Evolutionary conservation across 257 asterid species (phyloP).

Genomic region (Schizonepeta tenuifolia): DNA sequence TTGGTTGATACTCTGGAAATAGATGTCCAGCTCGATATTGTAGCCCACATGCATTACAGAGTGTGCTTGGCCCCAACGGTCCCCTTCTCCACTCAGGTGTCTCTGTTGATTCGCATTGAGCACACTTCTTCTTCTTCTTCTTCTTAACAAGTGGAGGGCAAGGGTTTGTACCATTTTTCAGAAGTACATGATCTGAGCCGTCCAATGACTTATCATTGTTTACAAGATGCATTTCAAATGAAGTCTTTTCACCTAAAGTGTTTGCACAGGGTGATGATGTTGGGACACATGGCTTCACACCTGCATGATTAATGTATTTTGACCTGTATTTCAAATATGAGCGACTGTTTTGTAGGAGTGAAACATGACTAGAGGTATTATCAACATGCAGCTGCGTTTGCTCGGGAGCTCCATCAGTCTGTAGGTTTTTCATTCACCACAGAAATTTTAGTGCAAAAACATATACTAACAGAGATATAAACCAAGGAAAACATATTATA

Average conservation of each 20-base stretch:
- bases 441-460: background rate
- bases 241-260: too few relatives aligned
- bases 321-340: slow-evolving; percentile 56
- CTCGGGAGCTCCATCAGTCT: slow-evolving; percentile 31
- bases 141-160: slow-evolving; percentile 29
- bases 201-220: background rate
- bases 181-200: background rate
- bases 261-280: too few relatives aligned
- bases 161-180: slow-evolving; percentile 10
- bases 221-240: too few relatives aligned
- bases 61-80: slow-evolving; percentile 59
- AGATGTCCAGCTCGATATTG: slow-evolving; percentile 38
- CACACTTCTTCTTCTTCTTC: slow-evolving; percentile 43
- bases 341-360: slow-evolving; percentile 65
- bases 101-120: slow-evolving; percentile 67
- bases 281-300: too few relatives aligned
- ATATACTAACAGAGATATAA: background rate
- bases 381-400: slow-evolving; percentile 34
- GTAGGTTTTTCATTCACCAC: slow-evolving; percentile 1
- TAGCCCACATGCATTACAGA: slow-evolving; percentile 89
- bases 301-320: slow-evolving; percentile 51
- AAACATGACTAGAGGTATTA: slow-evolving; percentile 53
- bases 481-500: background rate
- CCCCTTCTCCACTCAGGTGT: slow-evolving; percentile 89
- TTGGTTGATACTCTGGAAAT: too few relatives aligned